Base-by-base conservation (phyloP, 1,139 yeast genomes). In the Diutina neorugosa region DNA sequence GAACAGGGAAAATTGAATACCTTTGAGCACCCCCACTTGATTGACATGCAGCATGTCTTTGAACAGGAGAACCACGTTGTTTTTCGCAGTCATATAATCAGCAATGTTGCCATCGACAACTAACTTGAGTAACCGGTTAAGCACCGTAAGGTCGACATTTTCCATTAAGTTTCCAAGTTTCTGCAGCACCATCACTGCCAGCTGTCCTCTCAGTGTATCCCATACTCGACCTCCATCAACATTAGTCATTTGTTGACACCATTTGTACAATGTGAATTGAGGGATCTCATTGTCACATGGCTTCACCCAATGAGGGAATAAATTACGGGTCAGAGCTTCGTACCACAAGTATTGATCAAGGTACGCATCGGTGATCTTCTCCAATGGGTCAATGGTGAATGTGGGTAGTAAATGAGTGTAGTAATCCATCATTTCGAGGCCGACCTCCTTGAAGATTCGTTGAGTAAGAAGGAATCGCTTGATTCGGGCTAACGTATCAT, bases 31-130 rank as follows among this genome's bases (percentile, higher is more conserved):
- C 34, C 99, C 99, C 63, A 82, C 84, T 61, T 86, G 91, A 66
- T 93, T 93, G 18, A 87, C 83, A 65, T 90, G 96, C 57, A 83
- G 86, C 98, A 94, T 94, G 65, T 94, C 99, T 64, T 94, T 94
- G 66, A 84, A 94, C 1, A 93, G 77, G 41, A 94, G 63, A 42
- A 81, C 79, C 23, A 91, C 82, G 61, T 93, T 94, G 67, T 89
- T 90, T 65, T 91, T 91, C 1, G 98, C 85, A 0, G 96, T 89
- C 61, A 93, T 85, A 64, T 94, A 94, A 65, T 93, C 98, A 4
- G 98, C 98, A 62, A 94, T 80, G 60, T 86, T 87, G 0, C 96
- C 86, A 63, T 94, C 98, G 61, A 91, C 82, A 47, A 93, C 77
- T 55, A 94, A 73, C 53, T 96, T 73, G 53, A 94, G 69, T 50